Percentiles rank a stretch among this genome's conserved stretches.
These are phyloP conservation scores for Aspergillus proliferans DNA, from an alignment of 2,329 filamentous ascomycete genomes.

Conservation along the genomic window DNA sequence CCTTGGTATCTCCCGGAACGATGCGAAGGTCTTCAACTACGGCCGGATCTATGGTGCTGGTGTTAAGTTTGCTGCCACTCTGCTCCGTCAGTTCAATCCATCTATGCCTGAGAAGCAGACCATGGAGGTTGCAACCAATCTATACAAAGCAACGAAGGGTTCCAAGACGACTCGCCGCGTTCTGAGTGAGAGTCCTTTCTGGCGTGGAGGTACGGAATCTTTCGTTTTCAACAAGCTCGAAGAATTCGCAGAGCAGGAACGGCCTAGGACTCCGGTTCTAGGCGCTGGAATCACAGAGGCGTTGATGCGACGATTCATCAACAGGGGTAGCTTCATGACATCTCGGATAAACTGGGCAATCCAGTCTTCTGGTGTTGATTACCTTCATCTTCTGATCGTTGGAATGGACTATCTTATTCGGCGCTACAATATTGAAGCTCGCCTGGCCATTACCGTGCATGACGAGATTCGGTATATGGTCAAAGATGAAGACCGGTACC, in stretches of 20 bases:
- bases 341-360: slow-evolving; percentile 99
- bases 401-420: slow-evolving; percentile 89
- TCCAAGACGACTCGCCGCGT: slow-evolving; percentile 70
- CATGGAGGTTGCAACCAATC: slow-evolving; percentile 63
- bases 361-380: slow-evolving; percentile 94
- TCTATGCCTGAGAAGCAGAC: slow-evolving; percentile 73
- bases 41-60: slow-evolving; percentile 98
- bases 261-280: slow-evolving; percentile 82
- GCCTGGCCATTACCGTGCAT: slow-evolving; percentile 88
- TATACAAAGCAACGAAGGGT: slow-evolving; percentile 89
- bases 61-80: slow-evolving; percentile 81
- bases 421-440: slow-evolving; percentile 76
- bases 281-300: slow-evolving; percentile 96
- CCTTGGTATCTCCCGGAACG: slow-evolving; percentile 85
- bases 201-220: slow-evolving; percentile 92
- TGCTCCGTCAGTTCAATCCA: slow-evolving; percentile 92
- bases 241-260: slow-evolving; percentile 92
- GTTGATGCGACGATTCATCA: slow-evolving; percentile 79
- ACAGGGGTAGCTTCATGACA: slow-evolving; percentile 86
- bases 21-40: slow-evolving; percentile 98
- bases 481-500: slow-evolving; percentile 76
- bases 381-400: slow-evolving; percentile 87
- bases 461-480: slow-evolving; percentile 96
- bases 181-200: slow-evolving; percentile 72
- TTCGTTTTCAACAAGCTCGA: slow-evolving; percentile 98